These are phyloP conservation scores for Acer yangbiense DNA, from an alignment of 345 rosid species.

Conservation along the genomic window DNA sequence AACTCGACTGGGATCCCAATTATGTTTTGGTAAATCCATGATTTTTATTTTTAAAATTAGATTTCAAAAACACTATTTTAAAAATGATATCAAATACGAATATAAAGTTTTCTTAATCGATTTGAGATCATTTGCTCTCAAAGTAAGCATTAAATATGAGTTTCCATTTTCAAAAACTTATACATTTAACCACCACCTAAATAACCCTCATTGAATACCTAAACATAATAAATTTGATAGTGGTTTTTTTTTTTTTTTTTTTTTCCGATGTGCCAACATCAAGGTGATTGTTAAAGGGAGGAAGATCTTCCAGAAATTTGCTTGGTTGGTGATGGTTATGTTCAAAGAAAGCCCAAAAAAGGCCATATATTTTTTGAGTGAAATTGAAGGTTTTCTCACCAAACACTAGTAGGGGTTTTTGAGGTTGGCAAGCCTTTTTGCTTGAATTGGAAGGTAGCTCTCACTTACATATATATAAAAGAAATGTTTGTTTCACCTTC, in stretches of 20 bases:
- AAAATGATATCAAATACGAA: no score
- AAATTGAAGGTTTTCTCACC: conserved; percentile 40
- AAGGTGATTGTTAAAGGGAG: not conserved
- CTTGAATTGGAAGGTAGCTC: conserved; percentile 47
- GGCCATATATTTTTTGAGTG: conserved; percentile 31
- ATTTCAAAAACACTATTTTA: no score
- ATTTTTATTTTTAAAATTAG: no score
- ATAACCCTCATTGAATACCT: no score
- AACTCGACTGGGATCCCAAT: no score
- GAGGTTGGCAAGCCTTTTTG: conserved; percentile 41
- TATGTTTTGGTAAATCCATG: no score
- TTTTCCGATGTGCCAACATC: not conserved
- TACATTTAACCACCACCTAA: no score
- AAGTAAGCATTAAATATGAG: no score
- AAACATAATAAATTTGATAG: not conserved
- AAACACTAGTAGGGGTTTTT: conserved; percentile 26
- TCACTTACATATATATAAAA: conserved; percentile 11
- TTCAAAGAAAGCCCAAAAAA: conserved; percentile 15
- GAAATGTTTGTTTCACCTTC: conserved; percentile 50
- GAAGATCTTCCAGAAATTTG: not conserved
- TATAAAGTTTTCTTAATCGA: no score
- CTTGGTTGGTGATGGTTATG: conserved; percentile 36
- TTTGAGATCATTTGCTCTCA: no score
- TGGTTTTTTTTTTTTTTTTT: not conserved
- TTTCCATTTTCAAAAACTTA: no score